phyloP scores from a whole-genome alignment of 345 rosid genomes.

The Aurinia saxatilis region DNA sequence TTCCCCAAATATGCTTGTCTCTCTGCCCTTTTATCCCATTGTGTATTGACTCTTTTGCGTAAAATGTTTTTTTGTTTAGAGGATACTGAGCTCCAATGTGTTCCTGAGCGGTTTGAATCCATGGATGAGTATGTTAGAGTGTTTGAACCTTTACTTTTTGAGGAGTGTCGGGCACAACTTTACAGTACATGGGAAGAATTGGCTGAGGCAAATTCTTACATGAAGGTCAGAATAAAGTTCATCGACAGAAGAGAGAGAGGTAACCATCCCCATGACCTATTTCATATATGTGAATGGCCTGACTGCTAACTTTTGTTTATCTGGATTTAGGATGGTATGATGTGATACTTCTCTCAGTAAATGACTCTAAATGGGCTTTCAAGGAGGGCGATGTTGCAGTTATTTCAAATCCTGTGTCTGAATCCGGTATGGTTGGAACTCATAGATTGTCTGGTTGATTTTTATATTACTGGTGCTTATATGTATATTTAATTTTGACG shows the following conservation, averaged over 20 bases:
- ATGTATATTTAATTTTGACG: slow-evolving; percentile 4
- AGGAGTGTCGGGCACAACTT: slow-evolving; percentile 98
- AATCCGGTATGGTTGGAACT: slow-evolving; percentile 44
- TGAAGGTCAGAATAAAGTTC: slow-evolving; percentile 70
- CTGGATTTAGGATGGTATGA: slow-evolving; percentile 83
- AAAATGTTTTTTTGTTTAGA: slow-evolving; percentile 36
- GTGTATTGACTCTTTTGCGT: background rate
- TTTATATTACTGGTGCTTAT: background rate
- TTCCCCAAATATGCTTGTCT: background rate
- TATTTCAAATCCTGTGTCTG: slow-evolving; percentile 77
- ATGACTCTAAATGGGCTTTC: slow-evolving; percentile 85
- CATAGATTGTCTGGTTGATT: background rate
- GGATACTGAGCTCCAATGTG: slow-evolving; percentile 84
- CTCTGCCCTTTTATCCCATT: background rate
- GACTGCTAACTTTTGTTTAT: slow-evolving; percentile 23
- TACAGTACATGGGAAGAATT: slow-evolving; percentile 93
- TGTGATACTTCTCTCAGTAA: slow-evolving; percentile 62
- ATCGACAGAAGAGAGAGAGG: slow-evolving; percentile 98
- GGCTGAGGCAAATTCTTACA: slow-evolving; percentile 63
- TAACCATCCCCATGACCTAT: slow-evolving; percentile 3
- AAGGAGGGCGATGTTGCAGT: slow-evolving; percentile 99
- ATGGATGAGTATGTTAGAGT: slow-evolving; percentile 86
- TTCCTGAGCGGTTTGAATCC: slow-evolving; percentile 90
- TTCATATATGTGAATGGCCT: background rate
- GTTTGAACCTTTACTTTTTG: slow-evolving; percentile 97